Base-by-base conservation (phyloP, 345 rosid genomes). In the Brassica nigra region DNA sequence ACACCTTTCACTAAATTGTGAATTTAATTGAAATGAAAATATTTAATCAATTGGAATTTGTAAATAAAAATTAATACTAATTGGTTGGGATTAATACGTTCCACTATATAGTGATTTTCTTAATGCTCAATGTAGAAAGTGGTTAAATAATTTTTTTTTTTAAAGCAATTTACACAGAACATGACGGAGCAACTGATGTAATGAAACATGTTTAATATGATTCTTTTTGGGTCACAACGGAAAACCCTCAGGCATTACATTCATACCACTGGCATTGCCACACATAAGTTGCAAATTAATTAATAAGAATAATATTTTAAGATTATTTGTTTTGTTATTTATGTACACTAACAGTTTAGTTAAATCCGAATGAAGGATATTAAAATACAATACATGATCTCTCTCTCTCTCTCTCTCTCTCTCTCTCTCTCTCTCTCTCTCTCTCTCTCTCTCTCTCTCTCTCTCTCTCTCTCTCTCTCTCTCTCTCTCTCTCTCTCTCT, bases 101-200 rank as follows among this genome's bases (percentile, higher is more conserved):
- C 9, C 15, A 37, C 8, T 33, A 5, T 8, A 0, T 23, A 18
- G 5, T 76, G 23, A 61, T 61, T 76, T 61, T 30, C 16, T 1
- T 61, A 68, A 18, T 29, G 65, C 55, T 27, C 9, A 20, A 20
- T 20, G 23, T 20, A 20, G 23, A 20, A 20, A 20, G 23, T 20
- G 23, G 23, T 20, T 20, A 20, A 20, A 20, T 20, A 20, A 20
- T 20, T 20, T 20, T 20, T 20, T 20, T 20, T 16, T 20, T 8
- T 0, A 70, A 64, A 52, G 27, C 76, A 78, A 71, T 37, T 55
- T 15, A 36, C 16, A 30, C 42, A 61, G 54, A 30, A 49, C 55
- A 66, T 68, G 82, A 74, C 75, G 70, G 27, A 74, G 58, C 18
- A 68, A 79, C 70, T 79, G 70, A 74, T 79, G 75, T 73, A 79